A percentile compares a stretch with the other conserved stretches of the same genome.
phyloP scores from a whole-genome alignment of 768 basidiomycete genomes.

The Lentinula lateritia region DNA sequence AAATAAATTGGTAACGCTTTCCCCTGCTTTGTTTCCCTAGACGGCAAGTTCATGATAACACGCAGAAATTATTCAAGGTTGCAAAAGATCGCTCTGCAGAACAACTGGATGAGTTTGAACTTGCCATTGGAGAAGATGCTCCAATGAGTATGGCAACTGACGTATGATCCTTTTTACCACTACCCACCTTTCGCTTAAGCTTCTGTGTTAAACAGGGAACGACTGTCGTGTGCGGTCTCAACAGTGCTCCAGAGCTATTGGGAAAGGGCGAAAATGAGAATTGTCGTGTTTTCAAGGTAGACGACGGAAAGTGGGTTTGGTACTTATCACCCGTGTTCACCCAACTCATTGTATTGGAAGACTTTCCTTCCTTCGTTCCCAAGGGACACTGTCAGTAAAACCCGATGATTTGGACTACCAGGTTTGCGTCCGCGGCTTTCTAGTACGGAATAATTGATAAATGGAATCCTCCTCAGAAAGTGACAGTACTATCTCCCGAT shows the following conservation, averaged over 20 bases:
- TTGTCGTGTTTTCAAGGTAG: slow-evolving; percentile 64
- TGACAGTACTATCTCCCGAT: slow-evolving; percentile 76
- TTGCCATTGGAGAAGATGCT: slow-evolving; percentile 81
- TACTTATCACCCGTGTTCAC: background rate
- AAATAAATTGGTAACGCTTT: slow-evolving; percentile 77
- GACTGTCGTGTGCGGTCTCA: slow-evolving; percentile 80
- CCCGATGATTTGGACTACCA: slow-evolving; percentile 77
- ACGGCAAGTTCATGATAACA: background rate
- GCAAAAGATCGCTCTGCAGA: slow-evolving; percentile 46
- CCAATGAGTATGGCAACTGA: slow-evolving; percentile 91
- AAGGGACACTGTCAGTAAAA: slow-evolving; percentile 51
- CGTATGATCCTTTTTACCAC: slow-evolving; percentile 29
- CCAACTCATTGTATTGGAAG: slow-evolving; percentile 28
- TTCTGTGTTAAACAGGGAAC: slow-evolving; percentile 27
- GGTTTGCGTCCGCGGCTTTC: slow-evolving; percentile 39
- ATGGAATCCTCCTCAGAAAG: slow-evolving; percentile 56
- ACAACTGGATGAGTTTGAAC: slow-evolving; percentile 62
- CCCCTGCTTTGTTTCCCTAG: background rate
- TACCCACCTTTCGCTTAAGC: background rate
- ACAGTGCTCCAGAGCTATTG: slow-evolving; percentile 63
- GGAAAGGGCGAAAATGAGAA: slow-evolving; percentile 74
- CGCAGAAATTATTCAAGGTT: slow-evolving; percentile 66
- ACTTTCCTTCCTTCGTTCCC: slow-evolving; percentile 42
- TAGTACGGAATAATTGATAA: background rate
- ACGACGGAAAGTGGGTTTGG: slow-evolving; percentile 50